These are phyloP conservation scores for Canariomyces notabilis DNA, from an alignment of 2,329 filamentous ascomycete genomes.

Conservation along the genomic window DNA sequence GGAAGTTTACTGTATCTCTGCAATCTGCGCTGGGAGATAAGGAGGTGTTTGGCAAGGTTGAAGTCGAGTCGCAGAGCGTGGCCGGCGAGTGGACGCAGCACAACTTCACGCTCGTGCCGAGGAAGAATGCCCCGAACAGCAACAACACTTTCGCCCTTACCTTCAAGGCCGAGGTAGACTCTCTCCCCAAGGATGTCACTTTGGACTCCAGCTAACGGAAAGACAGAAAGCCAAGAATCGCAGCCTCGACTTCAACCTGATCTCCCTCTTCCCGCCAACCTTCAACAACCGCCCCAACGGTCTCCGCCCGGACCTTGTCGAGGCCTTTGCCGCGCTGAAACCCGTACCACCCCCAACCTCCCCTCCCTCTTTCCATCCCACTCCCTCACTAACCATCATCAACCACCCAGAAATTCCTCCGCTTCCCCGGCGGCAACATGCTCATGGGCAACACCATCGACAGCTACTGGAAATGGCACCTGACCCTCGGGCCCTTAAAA, in stretches of 20 bases:
- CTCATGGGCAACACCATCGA: constrained; percentile 43
- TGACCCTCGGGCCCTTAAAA: constrained; percentile 49
- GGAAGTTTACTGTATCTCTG: constrained; percentile 43
- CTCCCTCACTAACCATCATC: not conserved
- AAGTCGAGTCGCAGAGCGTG: constrained; percentile 40
- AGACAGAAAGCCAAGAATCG: not conserved
- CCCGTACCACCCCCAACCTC: constrained; percentile 31
- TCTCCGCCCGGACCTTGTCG: constrained; percentile 49
- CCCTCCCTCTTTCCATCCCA: no score
- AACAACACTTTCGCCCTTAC: constrained; percentile 50
- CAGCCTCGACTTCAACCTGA: constrained; percentile 50
- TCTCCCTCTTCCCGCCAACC: constrained; percentile 56
- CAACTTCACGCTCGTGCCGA: constrained; percentile 40
- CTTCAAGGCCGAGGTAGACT: constrained; percentile 15
- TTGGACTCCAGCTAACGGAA: not conserved
- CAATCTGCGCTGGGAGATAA: constrained; percentile 33
- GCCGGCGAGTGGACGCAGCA: constrained; percentile 48
- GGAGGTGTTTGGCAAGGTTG: constrained; percentile 41
- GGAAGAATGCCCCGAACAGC: constrained; percentile 42
- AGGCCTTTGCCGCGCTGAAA: constrained; percentile 47
- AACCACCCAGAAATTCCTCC: constrained; percentile 54
- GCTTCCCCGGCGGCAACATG: constrained; percentile 63
- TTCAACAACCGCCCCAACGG: constrained; percentile 55
- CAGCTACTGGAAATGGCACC: constrained; percentile 48
- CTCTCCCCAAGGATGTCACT: not conserved